Base-by-base conservation (phyloP, 129 eudicot species). In the Helianthus tuberosus region DNA sequence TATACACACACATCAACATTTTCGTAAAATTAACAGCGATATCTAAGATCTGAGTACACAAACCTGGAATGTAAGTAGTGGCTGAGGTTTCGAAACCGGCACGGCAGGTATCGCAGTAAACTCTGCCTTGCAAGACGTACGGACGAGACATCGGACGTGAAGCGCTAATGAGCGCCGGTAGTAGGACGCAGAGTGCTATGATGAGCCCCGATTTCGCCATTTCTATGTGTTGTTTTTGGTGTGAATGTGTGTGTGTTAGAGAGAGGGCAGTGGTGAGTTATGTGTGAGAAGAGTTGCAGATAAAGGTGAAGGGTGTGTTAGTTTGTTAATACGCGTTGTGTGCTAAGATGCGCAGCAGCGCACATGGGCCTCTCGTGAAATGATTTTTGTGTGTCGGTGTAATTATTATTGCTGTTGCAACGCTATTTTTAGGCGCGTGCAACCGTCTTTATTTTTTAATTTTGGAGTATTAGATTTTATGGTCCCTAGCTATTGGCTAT, bases 91-190 rank as follows among this genome's bases (percentile, higher is more conserved):
- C 92, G 48, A 84, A 87, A 27, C 92, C 92, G 51, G 85, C 87
- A 64, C 85, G 89, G 82, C 92, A 87, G 58, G 89, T 81, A 62
- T 87, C 92, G 78, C 92, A 87, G 85, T 87, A 87, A 53, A 87
- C 92, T 38, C 72, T 77, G 9, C 92, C 92, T 52, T 60, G 63
- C 39, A 87, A 75, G 68, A 64, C 43, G 68, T 65, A 84, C 35
- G 86, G 89, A 11, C 68, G 68, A 10, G 84, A 64, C 69, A 75
- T 57, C 66, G 84, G 87, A 20, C 87, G 82, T 55, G 72, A 15
- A 9, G 83, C 83, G 69, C 66, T 58, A 49, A 86, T 68, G 35
- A 85, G 25, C 49, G 81, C 82, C 69, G 89, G 82, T 16, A 73
- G 15, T 3, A 87, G 75, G 8, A 84, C 84, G 62, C 83, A 83